Base-by-base conservation (phyloP, 176 grass and related monocot genomes). In the Juncus effusus region DNA sequence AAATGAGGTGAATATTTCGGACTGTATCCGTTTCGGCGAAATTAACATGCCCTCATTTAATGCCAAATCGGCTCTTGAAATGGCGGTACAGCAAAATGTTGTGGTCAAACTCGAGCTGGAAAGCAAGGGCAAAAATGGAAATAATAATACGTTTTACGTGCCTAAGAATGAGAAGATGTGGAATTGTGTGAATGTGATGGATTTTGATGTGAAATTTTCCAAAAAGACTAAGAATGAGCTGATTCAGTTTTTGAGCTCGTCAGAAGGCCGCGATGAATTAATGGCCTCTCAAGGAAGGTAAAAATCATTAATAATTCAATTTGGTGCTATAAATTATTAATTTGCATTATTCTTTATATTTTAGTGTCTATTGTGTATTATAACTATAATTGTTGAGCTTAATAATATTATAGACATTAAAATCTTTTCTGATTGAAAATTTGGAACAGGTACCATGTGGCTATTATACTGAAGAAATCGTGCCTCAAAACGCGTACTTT, bases 391-490 rank as follows among this genome's bases (percentile, higher is more conserved):
- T 45, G 3, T 3, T 45, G 7, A 7, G 42, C 42, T n/a, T n/a
- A n/a, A n/a, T n/a, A n/a, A n/a, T n/a, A n/a, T n/a, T n/a, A 7
- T 45, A 45, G 42, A 7, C 5, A 45, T 45, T 7, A 45, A 45
- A 45, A 4, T 45, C 42, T 45, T 7, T 5, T 47, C 4, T 47
- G 44, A 9, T 47, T 47, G 4, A 2, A 47, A 47, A 28, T 28
- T n/a, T n/a, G n/a, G n/a, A n/a, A 28, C 54, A 99, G 95, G 88
- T 99, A 99, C 76, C 83, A 87, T 69, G 89, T 88, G 52, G 95
- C 95, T 63, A 84, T 58, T 66, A 35, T 87, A 11, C 69, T 99
- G 38, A 93, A 80, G 83, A 82, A 87, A 56, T 50, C 64, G 47
- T 99, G 89, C 68, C 61, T 99, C 65, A 82, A 83, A 13, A 70